Conservation (phyloP, 2,329 filamentous ascomycete genomes). For the Cadophora luteo-olivacea region DNA sequence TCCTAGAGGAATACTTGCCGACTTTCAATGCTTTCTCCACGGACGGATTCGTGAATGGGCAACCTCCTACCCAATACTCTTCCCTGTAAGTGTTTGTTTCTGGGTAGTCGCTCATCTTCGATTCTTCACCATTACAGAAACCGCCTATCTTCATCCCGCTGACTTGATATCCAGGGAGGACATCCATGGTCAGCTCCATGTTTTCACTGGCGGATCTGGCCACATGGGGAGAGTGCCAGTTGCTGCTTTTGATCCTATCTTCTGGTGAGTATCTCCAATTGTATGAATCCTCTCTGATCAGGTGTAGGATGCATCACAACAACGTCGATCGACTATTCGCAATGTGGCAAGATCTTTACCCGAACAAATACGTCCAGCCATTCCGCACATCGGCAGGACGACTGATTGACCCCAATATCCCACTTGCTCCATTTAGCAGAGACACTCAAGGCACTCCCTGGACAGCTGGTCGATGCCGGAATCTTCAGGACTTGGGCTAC, state of each 20-base stretch:
- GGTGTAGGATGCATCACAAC: constrained; percentile 52
- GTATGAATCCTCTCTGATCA: neutral
- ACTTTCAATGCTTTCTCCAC: constrained; percentile 27
- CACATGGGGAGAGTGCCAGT: constrained; percentile 50
- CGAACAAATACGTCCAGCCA: constrained; percentile 40
- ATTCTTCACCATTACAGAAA: neutral
- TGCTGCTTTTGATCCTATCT: constrained; percentile 53
- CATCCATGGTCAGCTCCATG: constrained; percentile 51
- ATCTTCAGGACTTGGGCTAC: constrained; percentile 27
- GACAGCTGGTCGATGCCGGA: constrained; percentile 19
- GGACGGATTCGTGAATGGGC: constrained; percentile 20
- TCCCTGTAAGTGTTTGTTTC: constrained; percentile 42
- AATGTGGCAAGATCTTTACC: constrained; percentile 53
- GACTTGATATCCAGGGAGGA: constrained; percentile 41
- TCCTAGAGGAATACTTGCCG: constrained; percentile 24
- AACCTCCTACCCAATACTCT: constrained; percentile 27
- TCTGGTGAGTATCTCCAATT: constrained; percentile 41
- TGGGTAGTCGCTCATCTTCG: neutral
- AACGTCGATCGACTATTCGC: constrained; percentile 66
- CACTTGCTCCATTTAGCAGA: constrained; percentile 26
- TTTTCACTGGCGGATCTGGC: constrained; percentile 46
- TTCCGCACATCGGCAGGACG: constrained; percentile 18
- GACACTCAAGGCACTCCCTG: constrained; percentile 23
- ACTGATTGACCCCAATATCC: constrained; percentile 18
- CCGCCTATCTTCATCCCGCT: too few species aligned